Evolutionary conservation across 2,329 filamentous ascomycete species (phyloP), one percentile per base, ranked within the genome.

Genomic region (Gaeumannomyces tritici): DNA sequence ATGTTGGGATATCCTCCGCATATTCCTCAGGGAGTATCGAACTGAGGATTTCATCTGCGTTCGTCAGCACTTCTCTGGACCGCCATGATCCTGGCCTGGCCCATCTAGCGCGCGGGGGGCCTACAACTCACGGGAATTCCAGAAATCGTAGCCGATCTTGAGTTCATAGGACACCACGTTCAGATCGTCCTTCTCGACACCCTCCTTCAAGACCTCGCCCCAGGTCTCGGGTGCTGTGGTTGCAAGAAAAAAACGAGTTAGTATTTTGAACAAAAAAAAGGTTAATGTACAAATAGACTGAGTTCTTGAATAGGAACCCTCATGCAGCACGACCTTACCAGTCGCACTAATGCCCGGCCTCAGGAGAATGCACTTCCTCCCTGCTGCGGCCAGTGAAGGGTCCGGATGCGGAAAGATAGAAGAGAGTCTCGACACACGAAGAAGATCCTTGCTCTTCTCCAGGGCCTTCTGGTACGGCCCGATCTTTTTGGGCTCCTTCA

Each of bases 21-120:
- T 89, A 80, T 59, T 91, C 87, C 66, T 92, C 87, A 0, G 93
- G 93, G 1, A 99, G 80, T 62, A 97, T 85, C 4, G 91, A 85
- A 59, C 80, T 80, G 71, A 97, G 90, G 54, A 99, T 89, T 68
- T 98, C 93, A 65, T 89, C 88, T 90, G 62, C 51, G 5, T 26
- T 62, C 2, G 26, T 60, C 18, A 60, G 58, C 51, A 47, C 13
- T 42, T 42, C 35, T 42, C 15, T 42, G 4, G 35, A 42, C 35
- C 15, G 35, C 15, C 35, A 42, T 5, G 13, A 42, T 42, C 5
- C 24, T 47, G 11, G 27, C 15, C 7, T 5, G 31, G 12, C 28
- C 18, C n/a, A 26, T 7, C 21, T 24, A 24, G 13, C n/a, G 15
- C 47, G 47, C 11, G 2, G 42, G 33, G 13, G 11, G 13, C n/a